Base-by-base conservation (phyloP, 2,329 filamentous ascomycete species). In the Trichoderma oligosporum region DNA sequence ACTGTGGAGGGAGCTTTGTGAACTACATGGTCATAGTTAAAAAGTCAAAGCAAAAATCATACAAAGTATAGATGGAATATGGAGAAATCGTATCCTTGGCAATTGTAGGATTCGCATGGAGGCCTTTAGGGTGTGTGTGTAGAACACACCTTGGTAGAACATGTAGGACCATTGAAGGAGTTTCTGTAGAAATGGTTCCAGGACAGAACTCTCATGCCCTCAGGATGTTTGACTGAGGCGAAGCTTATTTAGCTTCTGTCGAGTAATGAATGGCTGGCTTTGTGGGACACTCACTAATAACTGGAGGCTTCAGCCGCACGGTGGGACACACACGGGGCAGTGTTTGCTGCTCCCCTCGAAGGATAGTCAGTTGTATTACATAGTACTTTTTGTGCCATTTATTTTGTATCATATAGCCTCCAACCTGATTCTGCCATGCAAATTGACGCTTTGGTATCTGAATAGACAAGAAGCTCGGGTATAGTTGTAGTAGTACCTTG, bases 241-340 rank as follows among this genome's bases (percentile, higher is more conserved):
- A 20, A 38, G 39, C 39, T 29, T 29, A 45, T 22, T 6, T 38
- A 16, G 18, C 39, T 41, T 53, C n/a, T 11, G 29, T 35, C 29
- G 27, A 53, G 25, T 35, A 44, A 31, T 24, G 18, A 27, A n/a
- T n/a, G n/a, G n/a, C n/a, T n/a, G n/a, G n/a, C 14, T 41, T 20
- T 33, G 45, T 48, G 45, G 22, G 29, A 48, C 29, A 48, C 16
- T 16, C n/a, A n/a, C n/a, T n/a, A n/a, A n/a, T n/a, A 14, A 27
- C 27, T 16, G 45, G 45, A 48, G 8, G 29, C 29, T 53, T 44
- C 49, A 53, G 49, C 49, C 49, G 49, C 49, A 42, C 27, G 36
- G 49, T 53, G 36, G 48, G 48, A 52, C 49, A 14, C 20, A 25
- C 41, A 35, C 29, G 49, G 14, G 49, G 49, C 49, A 44, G 49